Conservation (phyloP, 495 filamentous ascomycete genomes). For the Neurospora sp. region DNA sequence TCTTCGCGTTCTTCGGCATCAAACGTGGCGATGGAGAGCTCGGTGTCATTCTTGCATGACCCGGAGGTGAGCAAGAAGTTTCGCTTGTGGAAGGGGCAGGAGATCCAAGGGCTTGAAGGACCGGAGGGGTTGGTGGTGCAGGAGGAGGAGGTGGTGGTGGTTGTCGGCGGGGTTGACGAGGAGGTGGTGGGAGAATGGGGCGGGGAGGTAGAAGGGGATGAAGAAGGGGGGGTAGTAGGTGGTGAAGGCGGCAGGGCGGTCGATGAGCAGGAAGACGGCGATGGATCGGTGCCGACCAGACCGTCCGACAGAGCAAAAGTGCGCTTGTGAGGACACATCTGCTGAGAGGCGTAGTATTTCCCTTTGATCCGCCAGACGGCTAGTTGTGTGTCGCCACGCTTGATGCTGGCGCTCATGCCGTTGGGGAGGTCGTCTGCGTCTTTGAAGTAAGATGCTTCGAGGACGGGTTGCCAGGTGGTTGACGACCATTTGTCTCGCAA, state of each 20-base stretch:
- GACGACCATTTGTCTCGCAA: constrained; percentile 57
- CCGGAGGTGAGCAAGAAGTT: constrained; percentile 76
- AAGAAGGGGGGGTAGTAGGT: not conserved
- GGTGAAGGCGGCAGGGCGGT: constrained; percentile 17
- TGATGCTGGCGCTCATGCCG: constrained; percentile 61
- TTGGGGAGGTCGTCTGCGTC: constrained; percentile 53
- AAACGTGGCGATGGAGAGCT: constrained; percentile 79
- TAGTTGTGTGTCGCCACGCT: constrained; percentile 85
- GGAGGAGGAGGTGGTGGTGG: constrained; percentile 42
- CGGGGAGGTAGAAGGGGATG: constrained; percentile 22
- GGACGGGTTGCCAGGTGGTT: constrained; percentile 76
- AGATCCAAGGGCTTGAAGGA: constrained; percentile 63
- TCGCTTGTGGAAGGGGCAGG: constrained; percentile 87
- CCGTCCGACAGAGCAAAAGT: constrained; percentile 85
- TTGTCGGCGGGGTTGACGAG: constrained; percentile 12
- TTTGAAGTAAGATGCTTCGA: constrained; percentile 62
- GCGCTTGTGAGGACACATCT: constrained; percentile 97
- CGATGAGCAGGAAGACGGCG: constrained; percentile 32
- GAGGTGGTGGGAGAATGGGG: constrained; percentile 26
- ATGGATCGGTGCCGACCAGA: constrained; percentile 64
- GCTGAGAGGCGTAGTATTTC: constrained; percentile 81
- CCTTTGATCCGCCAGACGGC: constrained; percentile 84
- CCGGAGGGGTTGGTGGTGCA: constrained; percentile 17
- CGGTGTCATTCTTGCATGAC: constrained; percentile 64
- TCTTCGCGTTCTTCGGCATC: constrained; percentile 67